Base-by-base conservation (phyloP, 768 basidiomycete species). In the Auricularia auricula-judae region DNA sequence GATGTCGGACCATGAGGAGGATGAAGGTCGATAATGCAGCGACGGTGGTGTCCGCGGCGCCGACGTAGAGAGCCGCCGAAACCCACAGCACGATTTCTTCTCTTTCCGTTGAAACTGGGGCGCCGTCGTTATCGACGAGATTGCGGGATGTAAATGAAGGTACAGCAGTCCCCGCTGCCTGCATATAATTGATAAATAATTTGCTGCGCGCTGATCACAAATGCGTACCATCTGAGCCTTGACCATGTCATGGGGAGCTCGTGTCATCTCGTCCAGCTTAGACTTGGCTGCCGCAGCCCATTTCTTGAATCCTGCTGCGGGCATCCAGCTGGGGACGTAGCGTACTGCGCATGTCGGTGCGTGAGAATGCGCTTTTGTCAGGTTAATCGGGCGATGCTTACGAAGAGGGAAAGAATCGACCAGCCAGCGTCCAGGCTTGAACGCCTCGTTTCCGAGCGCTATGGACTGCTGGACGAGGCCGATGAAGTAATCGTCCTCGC, bases 241-340 rank as follows among this genome's bases (percentile, higher is more conserved):
- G 23, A 68, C 68, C 42, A 61, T 63, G 29, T 61, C 65, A 43
- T 66, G 51, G 34, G 70, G 70, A 3, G 54, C 58, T 12, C 68
- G 36, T 18, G 56, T 63, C 34, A 65, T 62, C 36, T 64, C 62
- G 33, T 66, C 36, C 47, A 66, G 44, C n/a, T 63, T 67, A 14
- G 3, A 29, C 8, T 59, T 62, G 44, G 44, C 69, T 3, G 14
- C 33, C 51, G n/a, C 53, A 1, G 65, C 70, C 2, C 61, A 44
- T 16, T 62, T 29, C 63, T 69, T 67, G 44, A 69, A 71, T 3
- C 65, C 63, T 2, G 67, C 66, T 29, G 68, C 70, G 0, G 70
- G 70, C 21, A 71, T 35, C 70, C 70, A 71, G 5, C 35, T 62
- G 4, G 70, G 70, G 3, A 70, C 35, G 54, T 67, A 60, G 12